These are phyloP conservation scores for Backusella parvicylindrica DNA, from an alignment of 192 early-diverging fungal species.

Conservation along the genomic window DNA sequence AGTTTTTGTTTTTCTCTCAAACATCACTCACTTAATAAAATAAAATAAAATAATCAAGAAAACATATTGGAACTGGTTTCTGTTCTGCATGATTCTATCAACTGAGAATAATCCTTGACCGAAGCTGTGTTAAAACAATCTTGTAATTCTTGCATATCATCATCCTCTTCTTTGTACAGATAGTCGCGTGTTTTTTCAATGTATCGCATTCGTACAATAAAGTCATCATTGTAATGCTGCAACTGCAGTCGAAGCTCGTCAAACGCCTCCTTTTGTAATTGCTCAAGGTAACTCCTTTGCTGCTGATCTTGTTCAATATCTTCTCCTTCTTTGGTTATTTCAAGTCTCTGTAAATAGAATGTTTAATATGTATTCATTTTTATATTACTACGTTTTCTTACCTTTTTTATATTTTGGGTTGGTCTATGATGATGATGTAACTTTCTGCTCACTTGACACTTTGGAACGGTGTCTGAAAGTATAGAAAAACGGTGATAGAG, in stretches of 20 bases:
- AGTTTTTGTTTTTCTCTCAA: too few relatives aligned
- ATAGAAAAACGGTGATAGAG: not conserved
- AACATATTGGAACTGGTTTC: not conserved
- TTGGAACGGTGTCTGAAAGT: not conserved
- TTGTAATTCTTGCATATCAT: not conserved
- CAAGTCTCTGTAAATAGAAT: not conserved
- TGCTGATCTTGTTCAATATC: not conserved
- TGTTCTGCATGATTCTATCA: not conserved
- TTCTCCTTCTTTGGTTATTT: not conserved
- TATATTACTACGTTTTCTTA: not conserved
- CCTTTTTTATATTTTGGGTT: not conserved
- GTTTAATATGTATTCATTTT: not conserved
- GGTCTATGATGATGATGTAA: not conserved
- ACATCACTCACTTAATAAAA: not conserved
- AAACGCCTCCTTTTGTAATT: not conserved
- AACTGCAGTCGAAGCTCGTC: not conserved
- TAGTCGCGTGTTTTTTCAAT: not conserved
- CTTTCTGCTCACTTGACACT: not conserved
- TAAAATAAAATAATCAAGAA: not conserved
- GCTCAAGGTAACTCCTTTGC: not conserved
- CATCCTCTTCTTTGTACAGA: not conserved
- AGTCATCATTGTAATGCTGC: not conserved
- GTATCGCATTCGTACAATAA: not conserved
- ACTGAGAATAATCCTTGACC: not conserved
- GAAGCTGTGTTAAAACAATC: not conserved